Percentiles rank a stretch among this genome's conserved stretches.
These are phyloP conservation scores for Schizonepeta tenuifolia DNA, from an alignment of 257 asterid genomes.

Conservation along the genomic window DNA sequence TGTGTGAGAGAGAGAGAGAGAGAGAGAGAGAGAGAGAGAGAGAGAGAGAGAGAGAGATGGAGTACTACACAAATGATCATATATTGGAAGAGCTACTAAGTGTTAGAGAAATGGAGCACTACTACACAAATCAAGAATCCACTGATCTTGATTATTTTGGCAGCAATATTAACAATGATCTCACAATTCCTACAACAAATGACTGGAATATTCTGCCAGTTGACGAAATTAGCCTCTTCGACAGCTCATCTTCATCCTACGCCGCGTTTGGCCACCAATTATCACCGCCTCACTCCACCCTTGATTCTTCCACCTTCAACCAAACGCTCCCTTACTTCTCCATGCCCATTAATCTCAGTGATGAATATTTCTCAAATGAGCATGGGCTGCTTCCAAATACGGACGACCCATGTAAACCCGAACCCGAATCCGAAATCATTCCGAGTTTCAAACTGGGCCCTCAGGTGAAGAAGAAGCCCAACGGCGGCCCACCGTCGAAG, in stretches of 20 bases:
- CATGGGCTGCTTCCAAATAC: background rate
- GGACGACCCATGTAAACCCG: conserved; percentile 41
- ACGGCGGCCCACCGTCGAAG: conserved; percentile 78
- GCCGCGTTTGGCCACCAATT: conserved; percentile 45
- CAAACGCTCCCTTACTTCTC: conserved; percentile 33
- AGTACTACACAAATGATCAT: conserved; percentile 44
- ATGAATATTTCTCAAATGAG: conserved; percentile 31
- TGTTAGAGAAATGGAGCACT: conserved; percentile 37
- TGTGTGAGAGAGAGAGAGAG: background rate
- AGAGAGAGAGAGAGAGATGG: conserved; percentile 44
- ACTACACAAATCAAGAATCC: conserved; percentile 31
- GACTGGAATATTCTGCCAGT: conserved; percentile 35
- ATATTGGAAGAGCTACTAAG: conserved; percentile 57
- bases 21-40: background rate
- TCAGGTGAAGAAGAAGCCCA: conserved; percentile 45
- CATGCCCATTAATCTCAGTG: conserved; percentile 23
- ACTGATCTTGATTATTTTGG: background rate
- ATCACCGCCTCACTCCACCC: conserved; percentile 34
- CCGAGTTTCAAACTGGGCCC: background rate
- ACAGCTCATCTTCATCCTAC: conserved; percentile 17
- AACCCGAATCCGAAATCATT: conserved; percentile 33
- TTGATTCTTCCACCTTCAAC: conserved; percentile 25
- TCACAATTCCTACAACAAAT: conserved; percentile 28
- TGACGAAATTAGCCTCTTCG: too few species aligned
- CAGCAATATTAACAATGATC: background rate